Conservation (phyloP, 768 basidiomycete species). For the Termitomyces sp. region DNA sequence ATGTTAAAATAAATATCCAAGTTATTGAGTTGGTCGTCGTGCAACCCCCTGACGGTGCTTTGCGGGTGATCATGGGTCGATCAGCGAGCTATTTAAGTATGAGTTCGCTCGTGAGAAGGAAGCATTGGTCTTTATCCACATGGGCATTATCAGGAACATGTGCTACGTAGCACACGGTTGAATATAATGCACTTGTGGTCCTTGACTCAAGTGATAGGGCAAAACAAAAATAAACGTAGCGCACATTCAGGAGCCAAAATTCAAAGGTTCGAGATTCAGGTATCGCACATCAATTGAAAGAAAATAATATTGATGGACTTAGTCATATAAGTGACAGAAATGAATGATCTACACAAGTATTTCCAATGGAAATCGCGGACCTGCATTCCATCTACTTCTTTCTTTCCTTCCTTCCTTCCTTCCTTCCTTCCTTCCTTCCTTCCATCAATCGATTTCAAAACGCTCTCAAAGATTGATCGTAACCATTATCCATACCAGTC, state of each 20-base stretch:
- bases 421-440: too few relatives aligned
- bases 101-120: slow-evolving; percentile 7
- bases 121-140: background rate
- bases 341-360: too few relatives aligned
- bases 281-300: background rate
- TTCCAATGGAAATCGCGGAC: background rate
- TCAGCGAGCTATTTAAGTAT: background rate
- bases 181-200: background rate
- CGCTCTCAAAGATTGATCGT: background rate
- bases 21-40: too few relatives aligned
- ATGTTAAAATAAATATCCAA: background rate
- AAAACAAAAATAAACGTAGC: background rate
- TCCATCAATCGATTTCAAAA: too few relatives aligned
- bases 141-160: background rate
- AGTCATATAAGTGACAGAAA: too few relatives aligned
- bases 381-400: too few relatives aligned
- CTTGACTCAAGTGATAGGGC: background rate
- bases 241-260: background rate
- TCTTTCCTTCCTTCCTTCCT: too few relatives aligned
- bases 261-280: too few relatives aligned
- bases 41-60: background rate
- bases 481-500: background rate
- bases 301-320: too few relatives aligned
- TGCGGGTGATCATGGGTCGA: background rate
- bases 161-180: background rate